Conservation (phyloP, 2,329 filamentous ascomycete species). For the Arachnopeziza araneosa region DNA sequence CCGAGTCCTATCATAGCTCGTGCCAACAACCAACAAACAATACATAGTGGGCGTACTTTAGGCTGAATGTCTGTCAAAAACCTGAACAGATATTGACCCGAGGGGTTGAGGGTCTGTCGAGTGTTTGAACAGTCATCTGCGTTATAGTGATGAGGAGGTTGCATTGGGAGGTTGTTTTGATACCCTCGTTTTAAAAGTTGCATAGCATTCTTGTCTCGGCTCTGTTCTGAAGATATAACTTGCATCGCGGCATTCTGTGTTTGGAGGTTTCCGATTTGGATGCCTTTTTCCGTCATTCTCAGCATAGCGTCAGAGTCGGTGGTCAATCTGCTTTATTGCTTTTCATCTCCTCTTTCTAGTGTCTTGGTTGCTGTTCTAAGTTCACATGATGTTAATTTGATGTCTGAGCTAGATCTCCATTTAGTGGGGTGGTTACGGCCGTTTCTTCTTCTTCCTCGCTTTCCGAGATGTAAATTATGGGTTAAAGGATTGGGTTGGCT, state of each 20-base stretch:
- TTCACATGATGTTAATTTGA: neutral
- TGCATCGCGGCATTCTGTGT: neutral
- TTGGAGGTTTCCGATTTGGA: neutral
- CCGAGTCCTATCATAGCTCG: constrained; percentile 26
- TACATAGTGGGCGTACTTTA: constrained; percentile 31
- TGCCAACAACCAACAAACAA: constrained; percentile 30
- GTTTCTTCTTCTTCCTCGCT: neutral
- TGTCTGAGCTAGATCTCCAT: neutral
- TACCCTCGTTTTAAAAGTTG: constrained; percentile 3
- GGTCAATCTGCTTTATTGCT: neutral
- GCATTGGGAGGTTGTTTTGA: neutral
- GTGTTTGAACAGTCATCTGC: neutral
- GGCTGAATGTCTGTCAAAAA: constrained; percentile 22
- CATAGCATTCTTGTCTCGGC: neutral
- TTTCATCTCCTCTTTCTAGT: neutral
- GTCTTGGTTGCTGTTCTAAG: neutral
- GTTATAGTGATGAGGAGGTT: neutral
- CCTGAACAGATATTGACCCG: neutral
- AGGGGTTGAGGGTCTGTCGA: constrained; percentile 21
- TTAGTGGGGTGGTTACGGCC: neutral
- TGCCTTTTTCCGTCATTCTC: neutral
- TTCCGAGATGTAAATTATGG: neutral
- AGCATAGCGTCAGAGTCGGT: neutral
- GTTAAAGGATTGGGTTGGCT: neutral
- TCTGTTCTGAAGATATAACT: neutral